phyloP scores from a whole-genome alignment of 352 stramenopile species.

The Phytophthora meadii region DNA sequence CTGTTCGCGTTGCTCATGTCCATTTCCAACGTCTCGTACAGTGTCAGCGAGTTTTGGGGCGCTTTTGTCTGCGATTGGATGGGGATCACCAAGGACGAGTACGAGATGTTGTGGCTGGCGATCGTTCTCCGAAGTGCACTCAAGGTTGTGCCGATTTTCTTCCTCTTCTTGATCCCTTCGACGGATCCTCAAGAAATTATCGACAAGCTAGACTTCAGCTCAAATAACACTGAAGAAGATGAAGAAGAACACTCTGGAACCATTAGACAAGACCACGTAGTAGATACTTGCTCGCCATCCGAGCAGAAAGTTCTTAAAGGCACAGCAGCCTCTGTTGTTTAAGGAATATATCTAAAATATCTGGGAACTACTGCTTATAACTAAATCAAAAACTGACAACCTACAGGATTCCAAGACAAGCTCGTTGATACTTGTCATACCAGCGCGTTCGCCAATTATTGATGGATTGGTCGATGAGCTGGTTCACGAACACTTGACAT shows the following conservation, averaged over 20 bases:
- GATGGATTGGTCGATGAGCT: conserved; percentile 88
- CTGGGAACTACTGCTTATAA: conserved; percentile 29
- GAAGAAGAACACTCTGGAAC: conserved; percentile 40
- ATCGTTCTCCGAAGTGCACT: conserved; percentile 92
- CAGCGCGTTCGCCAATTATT: conserved; percentile 91
- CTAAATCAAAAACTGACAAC: conserved; percentile 38
- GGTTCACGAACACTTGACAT: conserved; percentile 85
- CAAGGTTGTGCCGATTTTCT: conserved; percentile 93
- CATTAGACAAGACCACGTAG: conserved; percentile 50
- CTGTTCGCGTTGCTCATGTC: conserved; percentile 98
- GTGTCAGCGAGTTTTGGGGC: conserved; percentile 94
- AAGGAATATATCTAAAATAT: conserved; percentile 2
- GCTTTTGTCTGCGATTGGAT: conserved; percentile 90
- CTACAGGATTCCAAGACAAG: conserved; percentile 87
- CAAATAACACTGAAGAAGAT: conserved; percentile 18
- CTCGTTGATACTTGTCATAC: conserved; percentile 93
- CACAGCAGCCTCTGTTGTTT: conserved; percentile 28
- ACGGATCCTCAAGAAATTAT: conserved; percentile 81
- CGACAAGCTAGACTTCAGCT: conserved; percentile 68
- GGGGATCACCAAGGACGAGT: conserved; percentile 91
- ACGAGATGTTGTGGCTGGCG: conserved; percentile 91
- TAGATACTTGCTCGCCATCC: conserved; percentile 42
- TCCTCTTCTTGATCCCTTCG: conserved; percentile 83
- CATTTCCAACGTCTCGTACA: conserved; percentile 96
- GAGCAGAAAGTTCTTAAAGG: conserved; percentile 36